Percentiles rank a stretch among this genome's conserved stretches.
Conservation (phyloP, 2,329 filamentous ascomycete species). For the Waltergamsia citrina region DNA sequence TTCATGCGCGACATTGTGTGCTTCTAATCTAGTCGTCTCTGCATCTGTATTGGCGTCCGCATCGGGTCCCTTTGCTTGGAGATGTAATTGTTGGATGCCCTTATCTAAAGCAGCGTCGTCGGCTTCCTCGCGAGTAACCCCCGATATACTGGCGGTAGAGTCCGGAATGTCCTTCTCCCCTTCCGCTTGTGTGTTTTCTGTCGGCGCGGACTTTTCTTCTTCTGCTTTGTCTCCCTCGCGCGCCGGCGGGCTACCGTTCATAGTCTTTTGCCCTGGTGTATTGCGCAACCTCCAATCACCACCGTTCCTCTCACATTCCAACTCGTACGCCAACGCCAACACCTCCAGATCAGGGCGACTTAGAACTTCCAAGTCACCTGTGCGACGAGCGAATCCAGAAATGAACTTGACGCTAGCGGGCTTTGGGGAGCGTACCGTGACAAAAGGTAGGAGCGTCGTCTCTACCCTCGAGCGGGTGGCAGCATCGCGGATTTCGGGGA, state of each 20-base stretch:
- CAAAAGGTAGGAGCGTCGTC: slow-evolving; percentile 75
- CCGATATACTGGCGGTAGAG: no score
- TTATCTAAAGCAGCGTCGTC: slow-evolving; percentile 2
- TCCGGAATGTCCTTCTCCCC: no score
- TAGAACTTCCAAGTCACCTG: slow-evolving; percentile 80
- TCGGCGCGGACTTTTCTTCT: background rate
- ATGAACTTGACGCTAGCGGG: slow-evolving; percentile 73
- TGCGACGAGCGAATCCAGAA: slow-evolving; percentile 76
- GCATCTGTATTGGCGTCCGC: slow-evolving; percentile 4
- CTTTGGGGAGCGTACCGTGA: slow-evolving; percentile 65
- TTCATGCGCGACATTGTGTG: slow-evolving; percentile 1
- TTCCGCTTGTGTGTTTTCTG: slow-evolving; percentile 3
- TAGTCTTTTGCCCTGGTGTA: slow-evolving; percentile 65
- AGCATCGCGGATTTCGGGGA: slow-evolving; percentile 81
- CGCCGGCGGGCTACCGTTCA: slow-evolving; percentile 59
- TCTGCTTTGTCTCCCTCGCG: slow-evolving; percentile 19
- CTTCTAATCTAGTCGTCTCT: slow-evolving; percentile 3
- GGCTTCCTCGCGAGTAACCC: slow-evolving; percentile 1
- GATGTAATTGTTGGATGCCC: slow-evolving; percentile 6
- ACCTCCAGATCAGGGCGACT: slow-evolving; percentile 86
- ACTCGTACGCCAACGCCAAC: slow-evolving; percentile 81
- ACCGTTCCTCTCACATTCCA: slow-evolving; percentile 87
- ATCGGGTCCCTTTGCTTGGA: slow-evolving; percentile 3
- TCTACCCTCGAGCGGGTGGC: slow-evolving; percentile 73
- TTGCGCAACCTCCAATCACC: slow-evolving; percentile 79